Conservation (phyloP, 2,329 filamentous ascomycete species). For the Penicillium polonicum region DNA sequence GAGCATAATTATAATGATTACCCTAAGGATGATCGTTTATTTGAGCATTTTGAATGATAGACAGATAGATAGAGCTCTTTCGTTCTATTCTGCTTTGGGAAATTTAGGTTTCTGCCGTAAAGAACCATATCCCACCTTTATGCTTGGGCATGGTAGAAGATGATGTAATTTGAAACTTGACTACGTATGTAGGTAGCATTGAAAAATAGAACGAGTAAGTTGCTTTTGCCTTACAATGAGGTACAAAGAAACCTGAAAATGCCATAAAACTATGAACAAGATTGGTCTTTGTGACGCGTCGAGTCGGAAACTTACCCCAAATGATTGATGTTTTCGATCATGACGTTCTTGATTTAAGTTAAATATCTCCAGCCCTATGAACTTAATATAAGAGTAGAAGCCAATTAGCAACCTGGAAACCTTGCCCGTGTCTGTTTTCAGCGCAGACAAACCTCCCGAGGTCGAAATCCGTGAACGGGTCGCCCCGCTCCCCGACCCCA, state of each 20-base stretch:
- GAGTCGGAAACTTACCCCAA: neutral
- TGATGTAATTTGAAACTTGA: neutral
- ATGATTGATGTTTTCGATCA: neutral
- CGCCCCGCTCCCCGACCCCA: too few species aligned
- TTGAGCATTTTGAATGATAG: neutral
- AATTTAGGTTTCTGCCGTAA: neutral
- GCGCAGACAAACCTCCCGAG: neutral
- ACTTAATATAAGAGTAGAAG: neutral
- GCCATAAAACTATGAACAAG: neutral
- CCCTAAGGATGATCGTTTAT: neutral
- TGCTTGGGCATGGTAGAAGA: neutral
- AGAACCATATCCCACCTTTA: neutral
- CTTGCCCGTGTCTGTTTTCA: neutral
- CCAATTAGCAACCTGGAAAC: neutral
- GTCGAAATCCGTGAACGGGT: neutral
- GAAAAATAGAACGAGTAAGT: neutral
- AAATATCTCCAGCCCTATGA: neutral
- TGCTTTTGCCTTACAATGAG: neutral
- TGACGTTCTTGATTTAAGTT: neutral
- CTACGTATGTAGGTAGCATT: neutral
- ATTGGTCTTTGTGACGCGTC: neutral
- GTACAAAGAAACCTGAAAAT: neutral
- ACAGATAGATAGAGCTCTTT: neutral
- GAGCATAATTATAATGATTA: neutral
- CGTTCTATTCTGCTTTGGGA: neutral